Percentiles rank a stretch among this genome's conserved stretches.
Evolutionary conservation across 2,329 filamentous ascomycete species (phyloP).

Genomic region (Didymella arachidicola): DNA sequence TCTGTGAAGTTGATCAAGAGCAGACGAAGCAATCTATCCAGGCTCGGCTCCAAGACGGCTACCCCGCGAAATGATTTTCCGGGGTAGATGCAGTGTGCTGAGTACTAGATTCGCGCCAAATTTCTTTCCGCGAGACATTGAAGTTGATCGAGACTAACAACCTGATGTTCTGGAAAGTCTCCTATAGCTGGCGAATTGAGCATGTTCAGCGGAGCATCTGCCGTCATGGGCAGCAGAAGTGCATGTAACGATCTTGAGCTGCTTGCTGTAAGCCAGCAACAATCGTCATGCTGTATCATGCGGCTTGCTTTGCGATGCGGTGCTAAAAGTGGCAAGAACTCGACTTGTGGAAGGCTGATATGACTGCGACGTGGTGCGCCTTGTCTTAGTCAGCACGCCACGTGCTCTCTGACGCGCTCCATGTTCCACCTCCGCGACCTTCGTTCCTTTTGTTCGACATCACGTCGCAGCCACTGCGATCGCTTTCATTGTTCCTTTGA

Average conservation of each 20-base stretch:
- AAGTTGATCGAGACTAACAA: too few species aligned
- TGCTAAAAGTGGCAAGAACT: not conserved
- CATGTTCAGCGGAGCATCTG: too few species aligned
- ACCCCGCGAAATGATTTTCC: constrained; percentile 21
- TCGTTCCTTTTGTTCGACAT: not conserved
- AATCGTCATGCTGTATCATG: too few species aligned
- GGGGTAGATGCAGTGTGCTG: not conserved
- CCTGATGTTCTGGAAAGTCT: too few species aligned
- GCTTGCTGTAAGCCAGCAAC: too few species aligned
- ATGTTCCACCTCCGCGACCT: not conserved
- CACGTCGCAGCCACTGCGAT: not conserved
- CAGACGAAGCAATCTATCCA: constrained; percentile 10
- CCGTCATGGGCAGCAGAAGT: too few species aligned
- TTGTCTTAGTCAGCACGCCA: not conserved
- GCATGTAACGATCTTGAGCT: too few species aligned
- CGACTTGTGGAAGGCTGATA: not conserved
- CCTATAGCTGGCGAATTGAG: too few species aligned
- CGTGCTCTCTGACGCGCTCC: not conserved
- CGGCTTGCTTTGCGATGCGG: not conserved
- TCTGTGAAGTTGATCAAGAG: not conserved
- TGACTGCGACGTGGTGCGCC: not conserved
- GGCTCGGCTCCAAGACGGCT: constrained; percentile 19
- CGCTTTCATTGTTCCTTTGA: not conserved
- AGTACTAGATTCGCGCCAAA: not conserved
- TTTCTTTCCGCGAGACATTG: too few species aligned